Evolutionary conservation across 2,329 filamentous ascomycete genomes (phyloP), one percentile per base, ranked within the genome.

Genomic region (Ophiostoma novo-ulmi): DNA sequence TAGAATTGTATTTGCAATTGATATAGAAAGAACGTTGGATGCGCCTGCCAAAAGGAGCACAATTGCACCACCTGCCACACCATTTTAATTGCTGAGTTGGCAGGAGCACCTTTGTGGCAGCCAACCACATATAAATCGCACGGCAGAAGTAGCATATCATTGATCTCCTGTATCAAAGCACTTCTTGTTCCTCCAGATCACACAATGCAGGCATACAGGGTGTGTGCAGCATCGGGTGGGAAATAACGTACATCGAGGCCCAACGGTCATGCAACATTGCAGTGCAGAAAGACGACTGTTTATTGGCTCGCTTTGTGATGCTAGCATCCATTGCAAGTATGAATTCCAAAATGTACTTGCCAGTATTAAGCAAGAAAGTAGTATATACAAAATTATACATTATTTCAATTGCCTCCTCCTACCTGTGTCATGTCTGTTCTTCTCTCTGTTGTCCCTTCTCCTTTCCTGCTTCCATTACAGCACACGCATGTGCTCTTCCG

Each of bases 251-350:
- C 22, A 31, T 65, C 36, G 36, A 20, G 35, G 63, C 63, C 63
- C 63, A 65, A 65, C 63, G 35, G 65, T 38, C 8, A 67, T 67
- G 65, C 39, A 35, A 67, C 22, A 39, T 41, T 17, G 20, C 14
- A n/a, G n/a, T 61, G 55, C 58, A 63, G 26, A 35, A 3, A 26
- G 41, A 63, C 52, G 69, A 48, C 20, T 14, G 5, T 41, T 64
- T 14, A 38, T 11, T 20, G 14, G 35, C 61, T 64, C 17, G 17
- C 35, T 6, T 14, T 8, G 5, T 20, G 5, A 8, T 35, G 58
- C 26, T 36, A 20, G 11, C 35, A 48, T 20, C 13, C 14, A 48
- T 48, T 20, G 44, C 7, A 48, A 20, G n/a, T 8, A 20, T 48
- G 0, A 48, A 20, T 48, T 44, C 17, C 17, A 17, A 4, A 20